phyloP scores from a whole-genome alignment of 2,329 filamentous ascomycete genomes.

The Parasarocladium wereldwijsianum region DNA sequence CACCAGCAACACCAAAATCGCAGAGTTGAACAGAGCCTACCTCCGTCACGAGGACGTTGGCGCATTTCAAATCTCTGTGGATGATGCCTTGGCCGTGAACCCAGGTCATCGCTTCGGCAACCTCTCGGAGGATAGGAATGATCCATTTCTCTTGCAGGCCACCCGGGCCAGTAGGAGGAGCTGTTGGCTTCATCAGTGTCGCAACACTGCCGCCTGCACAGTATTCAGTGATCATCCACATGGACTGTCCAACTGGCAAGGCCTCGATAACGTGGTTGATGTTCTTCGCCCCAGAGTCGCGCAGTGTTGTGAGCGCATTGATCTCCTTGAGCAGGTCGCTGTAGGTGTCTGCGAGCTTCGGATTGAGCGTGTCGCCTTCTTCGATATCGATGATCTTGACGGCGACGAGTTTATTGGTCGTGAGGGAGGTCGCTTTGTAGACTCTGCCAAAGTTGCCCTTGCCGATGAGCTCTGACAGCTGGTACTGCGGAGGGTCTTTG shows the following conservation, averaged over 20 bases:
- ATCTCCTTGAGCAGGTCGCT: constrained; percentile 57
- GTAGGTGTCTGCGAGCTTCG: constrained; percentile 50
- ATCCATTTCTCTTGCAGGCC: constrained; percentile 59
- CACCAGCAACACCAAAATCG: constrained; percentile 71
- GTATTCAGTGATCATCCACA: constrained; percentile 84
- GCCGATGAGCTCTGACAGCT: constrained; percentile 58
- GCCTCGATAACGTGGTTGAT: constrained; percentile 74
- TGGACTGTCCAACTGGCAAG: constrained; percentile 59
- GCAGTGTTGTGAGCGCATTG: constrained; percentile 54
- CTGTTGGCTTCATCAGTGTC: constrained; percentile 53
- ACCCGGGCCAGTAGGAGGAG: constrained; percentile 37
- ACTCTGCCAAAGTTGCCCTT: constrained; percentile 63
- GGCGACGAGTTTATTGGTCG: constrained; percentile 43
- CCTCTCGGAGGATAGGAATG: constrained; percentile 50
- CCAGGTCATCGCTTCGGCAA: constrained; percentile 51
- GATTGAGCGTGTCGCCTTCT: constrained; percentile 53
- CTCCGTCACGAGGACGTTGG: constrained; percentile 69
- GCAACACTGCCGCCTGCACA: constrained; percentile 73
- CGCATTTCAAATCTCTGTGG: constrained; percentile 59
- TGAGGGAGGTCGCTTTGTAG: constrained; percentile 44
- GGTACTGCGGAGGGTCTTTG: constrained; percentile 48
- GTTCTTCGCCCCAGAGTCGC: constrained; percentile 60
- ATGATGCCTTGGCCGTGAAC: constrained; percentile 56
- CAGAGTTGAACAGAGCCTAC: constrained; percentile 65
- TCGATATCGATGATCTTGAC: constrained; percentile 80